Base-by-base conservation (phyloP, 371 early-diverging fungal species). In the Haplosporangium sp. region DNA sequence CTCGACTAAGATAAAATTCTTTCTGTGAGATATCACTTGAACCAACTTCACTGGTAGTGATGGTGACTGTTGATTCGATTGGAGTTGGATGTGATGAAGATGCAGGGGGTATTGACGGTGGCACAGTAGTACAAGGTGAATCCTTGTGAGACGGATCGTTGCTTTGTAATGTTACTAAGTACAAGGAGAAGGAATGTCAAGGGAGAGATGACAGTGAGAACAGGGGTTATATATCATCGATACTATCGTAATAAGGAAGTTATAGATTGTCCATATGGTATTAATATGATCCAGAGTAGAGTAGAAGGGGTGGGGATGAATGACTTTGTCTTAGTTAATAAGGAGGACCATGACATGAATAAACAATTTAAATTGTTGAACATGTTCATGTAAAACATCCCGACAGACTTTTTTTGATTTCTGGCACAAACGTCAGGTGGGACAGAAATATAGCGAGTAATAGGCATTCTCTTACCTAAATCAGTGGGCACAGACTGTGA, bases 41-140 rank as follows among this genome's bases (percentile, higher is more conserved):
- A 19, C 37, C 10, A 27, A 66, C 39, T 34, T 55, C 67, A 45
- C 68, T 63, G 15, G 59, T 63, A 9, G 52, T 70, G 64, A 58
- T 58, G 15, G 48, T 48, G 9, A 70, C 70, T 45, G 64, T 34
- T 42, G 63, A 63, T 38, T 69, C 63, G 40, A 65, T 19, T 39
- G 63, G 57, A 1, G 62, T 20, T 10, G 67, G 4, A 10, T 27
- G 60, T 27, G 27, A 27, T 27, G 27, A 27, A 47, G 57, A 48
- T 19, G 55, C 61, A 56, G 61, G 56, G 38, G 57, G 10, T 15
- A 44, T n/a, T 20, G 61, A n/a, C 37, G 55, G 42, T 17, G 55
- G 13, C 20, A 13, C 60, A 62, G 20, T 34, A 7, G 58, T 13
- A 34, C 39, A 52, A 45, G 13, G 58, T 20, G 65, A 53, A 34